A percentile compares a stretch with the other conserved stretches of the same genome.
These are phyloP conservation scores for Trametes maxima DNA, from an alignment of 768 basidiomycete species.

Conservation along the genomic window DNA sequence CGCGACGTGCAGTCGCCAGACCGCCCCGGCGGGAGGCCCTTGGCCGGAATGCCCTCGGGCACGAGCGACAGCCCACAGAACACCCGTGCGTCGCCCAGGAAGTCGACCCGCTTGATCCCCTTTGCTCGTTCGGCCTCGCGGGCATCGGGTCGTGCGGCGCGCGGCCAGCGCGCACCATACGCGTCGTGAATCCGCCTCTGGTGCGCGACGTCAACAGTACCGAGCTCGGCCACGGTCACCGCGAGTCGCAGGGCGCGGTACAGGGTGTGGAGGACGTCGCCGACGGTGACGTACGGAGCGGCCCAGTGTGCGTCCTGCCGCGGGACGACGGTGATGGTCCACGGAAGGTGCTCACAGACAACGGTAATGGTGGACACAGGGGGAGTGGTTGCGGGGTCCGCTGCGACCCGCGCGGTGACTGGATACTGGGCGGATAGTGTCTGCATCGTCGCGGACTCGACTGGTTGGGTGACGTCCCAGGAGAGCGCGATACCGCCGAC, in stretches of 20 bases:
- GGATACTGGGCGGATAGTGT: neutral
- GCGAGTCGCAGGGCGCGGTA: slow-evolving; percentile 46
- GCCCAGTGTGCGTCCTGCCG: slow-evolving; percentile 25
- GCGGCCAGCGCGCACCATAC: slow-evolving; percentile 44
- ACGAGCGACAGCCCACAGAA: slow-evolving; percentile 28
- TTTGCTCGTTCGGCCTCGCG: slow-evolving; percentile 45
- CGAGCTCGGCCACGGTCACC: slow-evolving; percentile 45
- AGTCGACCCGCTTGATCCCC: slow-evolving; percentile 59
- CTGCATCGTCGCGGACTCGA: slow-evolving; percentile 5
- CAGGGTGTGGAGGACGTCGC: slow-evolving; percentile 52
- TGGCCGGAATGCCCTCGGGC: slow-evolving; percentile 20
- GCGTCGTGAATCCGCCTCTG: slow-evolving; percentile 42
- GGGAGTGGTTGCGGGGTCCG: slow-evolving; percentile 36
- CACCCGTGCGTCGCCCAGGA: slow-evolving; percentile 39
- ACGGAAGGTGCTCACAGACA: slow-evolving; percentile 37
- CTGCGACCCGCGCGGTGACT: slow-evolving; percentile 20
- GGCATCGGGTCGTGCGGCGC: slow-evolving; percentile 33
- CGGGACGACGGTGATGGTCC: slow-evolving; percentile 37
- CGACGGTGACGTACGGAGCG: slow-evolving; percentile 40
- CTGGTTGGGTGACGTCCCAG: slow-evolving; percentile 21
- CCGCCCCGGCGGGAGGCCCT: slow-evolving; percentile 21
- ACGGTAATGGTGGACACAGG: slow-evolving; percentile 35
- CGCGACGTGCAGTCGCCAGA: slow-evolving; percentile 24
- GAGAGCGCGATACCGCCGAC: slow-evolving; percentile 9
- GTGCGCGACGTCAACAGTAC: slow-evolving; percentile 34